phyloP scores from a whole-genome alignment of 1,284 basidiomycete species.

The Heterobasidion occidentale region DNA sequence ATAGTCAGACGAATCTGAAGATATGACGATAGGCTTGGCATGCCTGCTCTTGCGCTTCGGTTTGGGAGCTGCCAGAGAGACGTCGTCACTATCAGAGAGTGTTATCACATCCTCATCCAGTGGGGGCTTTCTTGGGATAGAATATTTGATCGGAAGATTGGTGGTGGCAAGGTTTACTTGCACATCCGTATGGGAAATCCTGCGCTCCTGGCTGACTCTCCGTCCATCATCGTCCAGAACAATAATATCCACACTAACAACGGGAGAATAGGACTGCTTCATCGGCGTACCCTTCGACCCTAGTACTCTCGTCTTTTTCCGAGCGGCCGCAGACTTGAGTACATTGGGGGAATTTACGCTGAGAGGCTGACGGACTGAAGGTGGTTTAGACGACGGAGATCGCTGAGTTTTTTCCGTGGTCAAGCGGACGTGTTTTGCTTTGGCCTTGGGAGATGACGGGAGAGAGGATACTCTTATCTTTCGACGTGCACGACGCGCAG shows the following conservation, averaged over 20 bases:
- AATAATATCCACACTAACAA: constrained; percentile 59
- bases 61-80: constrained; percentile 11
- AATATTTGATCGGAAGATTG: neutral
- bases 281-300: constrained; percentile 22
- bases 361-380: constrained; percentile 30
- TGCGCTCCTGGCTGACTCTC: constrained; percentile 44
- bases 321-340: constrained; percentile 29
- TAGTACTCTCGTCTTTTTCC: constrained; percentile 20
- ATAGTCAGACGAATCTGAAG: constrained; percentile 29
- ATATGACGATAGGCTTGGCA: constrained; percentile 22
- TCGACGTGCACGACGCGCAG: neutral
- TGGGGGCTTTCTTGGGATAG: neutral
- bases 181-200: constrained; percentile 22
- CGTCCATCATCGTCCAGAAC: constrained; percentile 51
- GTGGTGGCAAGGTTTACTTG: constrained; percentile 17
- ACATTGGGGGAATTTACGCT: constrained; percentile 31
- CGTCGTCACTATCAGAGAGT: constrained; percentile 17
- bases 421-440: neutral
- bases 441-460: constrained; percentile 3
- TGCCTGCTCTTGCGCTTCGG: constrained; percentile 12
- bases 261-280: constrained; percentile 27
- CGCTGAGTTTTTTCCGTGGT: neutral
- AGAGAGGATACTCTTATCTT: constrained; percentile 6
- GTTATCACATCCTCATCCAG: neutral
- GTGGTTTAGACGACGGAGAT: neutral